These are phyloP conservation scores for Exophiala sp. DNA, from an alignment of 2,329 filamentous ascomycete genomes.

Conservation along the genomic window DNA sequence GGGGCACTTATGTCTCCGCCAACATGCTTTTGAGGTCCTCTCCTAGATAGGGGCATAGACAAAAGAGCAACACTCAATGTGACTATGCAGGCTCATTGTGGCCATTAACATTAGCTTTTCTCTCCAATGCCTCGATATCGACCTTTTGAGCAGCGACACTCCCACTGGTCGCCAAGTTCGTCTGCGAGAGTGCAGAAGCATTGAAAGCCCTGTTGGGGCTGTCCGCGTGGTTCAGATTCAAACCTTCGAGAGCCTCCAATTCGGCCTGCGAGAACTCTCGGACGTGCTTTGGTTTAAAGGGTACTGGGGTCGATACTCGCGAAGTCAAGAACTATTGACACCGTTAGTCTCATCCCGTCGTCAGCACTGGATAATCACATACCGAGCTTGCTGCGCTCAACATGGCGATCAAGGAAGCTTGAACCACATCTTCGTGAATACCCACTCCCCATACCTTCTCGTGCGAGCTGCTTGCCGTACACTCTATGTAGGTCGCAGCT, in stretches of 20 bases:
- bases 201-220: conserved; percentile 21
- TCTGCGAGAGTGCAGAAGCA: conserved; percentile 26
- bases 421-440: conserved; percentile 87
- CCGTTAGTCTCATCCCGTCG: conserved; percentile 9
- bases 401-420: conserved; percentile 81
- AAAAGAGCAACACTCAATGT: neutral
- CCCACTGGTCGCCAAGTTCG: conserved; percentile 27
- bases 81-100: neutral
- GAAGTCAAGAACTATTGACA: conserved; percentile 65
- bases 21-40: neutral
- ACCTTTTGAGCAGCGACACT: conserved; percentile 27
- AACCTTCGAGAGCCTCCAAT: conserved; percentile 41
- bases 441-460: conserved; percentile 82
- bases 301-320: conserved; percentile 64
- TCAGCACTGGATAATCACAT: conserved; percentile 43
- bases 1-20: too few relatives aligned
- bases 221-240: conserved; percentile 29
- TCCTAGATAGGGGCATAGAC: neutral
- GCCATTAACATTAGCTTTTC: conserved; percentile 33
- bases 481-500: conserved; percentile 94
- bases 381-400: conserved; percentile 82
- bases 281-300: conserved; percentile 57
- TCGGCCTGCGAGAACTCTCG: conserved; percentile 48
- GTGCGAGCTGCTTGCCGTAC: conserved; percentile 65
- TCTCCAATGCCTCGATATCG: conserved; percentile 38